These are phyloP conservation scores for Aleurites moluccanus DNA, from an alignment of 441 rosid genomes.

Conservation along the genomic window DNA sequence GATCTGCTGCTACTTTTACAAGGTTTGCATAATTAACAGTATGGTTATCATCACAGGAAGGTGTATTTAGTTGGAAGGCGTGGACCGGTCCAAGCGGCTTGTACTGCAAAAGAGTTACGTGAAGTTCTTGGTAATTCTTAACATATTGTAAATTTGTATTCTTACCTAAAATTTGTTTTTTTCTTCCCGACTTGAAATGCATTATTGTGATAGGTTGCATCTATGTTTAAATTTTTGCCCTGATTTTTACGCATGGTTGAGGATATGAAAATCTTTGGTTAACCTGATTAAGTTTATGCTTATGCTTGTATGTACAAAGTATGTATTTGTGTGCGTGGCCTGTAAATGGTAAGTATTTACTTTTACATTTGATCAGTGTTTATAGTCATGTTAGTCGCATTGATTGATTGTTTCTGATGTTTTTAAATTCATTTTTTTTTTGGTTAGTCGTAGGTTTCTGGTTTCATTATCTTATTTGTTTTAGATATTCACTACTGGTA, in stretches of 20 bases:
- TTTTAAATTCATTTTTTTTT: background rate
- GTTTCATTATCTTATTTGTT: slow-evolving; percentile 14
- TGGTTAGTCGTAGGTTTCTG: background rate
- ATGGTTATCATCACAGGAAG: slow-evolving; percentile 50
- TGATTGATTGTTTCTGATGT: background rate
- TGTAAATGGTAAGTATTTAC: background rate
- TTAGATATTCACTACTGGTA: slow-evolving; percentile 7
- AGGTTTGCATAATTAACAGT: slow-evolving; percentile 17
- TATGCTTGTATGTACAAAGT: background rate
- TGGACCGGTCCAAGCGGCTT: slow-evolving; percentile 95
- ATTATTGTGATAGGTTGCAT: background rate
- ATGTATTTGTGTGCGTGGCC: background rate
- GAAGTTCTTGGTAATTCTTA: slow-evolving; percentile 73
- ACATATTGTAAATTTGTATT: background rate
- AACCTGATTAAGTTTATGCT: background rate
- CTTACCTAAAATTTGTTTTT: background rate
- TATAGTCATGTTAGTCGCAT: background rate
- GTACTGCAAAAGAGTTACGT: slow-evolving; percentile 92
- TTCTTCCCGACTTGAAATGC: background rate
- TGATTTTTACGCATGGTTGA: background rate
- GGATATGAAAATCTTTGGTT: background rate
- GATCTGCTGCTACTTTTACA: slow-evolving; percentile 16
- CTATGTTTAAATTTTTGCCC: background rate
- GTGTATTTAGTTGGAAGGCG: slow-evolving; percentile 89
- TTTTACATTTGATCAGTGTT: slow-evolving; percentile 1